These are phyloP conservation scores for Alternaria gaisen DNA, from an alignment of 2,329 filamentous ascomycete species.

Conservation along the genomic window DNA sequence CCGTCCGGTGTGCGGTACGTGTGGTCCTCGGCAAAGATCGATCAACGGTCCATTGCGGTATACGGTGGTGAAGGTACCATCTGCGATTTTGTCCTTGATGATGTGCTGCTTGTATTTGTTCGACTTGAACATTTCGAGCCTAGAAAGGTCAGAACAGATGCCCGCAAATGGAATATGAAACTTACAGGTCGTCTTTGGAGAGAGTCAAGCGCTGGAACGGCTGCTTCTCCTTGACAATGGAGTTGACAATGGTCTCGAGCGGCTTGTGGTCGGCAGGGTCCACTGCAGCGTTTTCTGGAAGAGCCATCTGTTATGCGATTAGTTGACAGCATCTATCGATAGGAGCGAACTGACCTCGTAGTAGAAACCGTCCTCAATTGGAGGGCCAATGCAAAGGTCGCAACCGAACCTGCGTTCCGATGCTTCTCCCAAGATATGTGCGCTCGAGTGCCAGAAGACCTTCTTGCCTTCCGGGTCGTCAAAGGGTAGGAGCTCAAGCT, in stretches of 20 bases:
- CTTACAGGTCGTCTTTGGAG: conserved; percentile 81
- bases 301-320: conserved; percentile 69
- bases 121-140: conserved; percentile 92
- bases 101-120: conserved; percentile 99
- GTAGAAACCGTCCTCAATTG: conserved; percentile 91
- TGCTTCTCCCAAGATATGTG: conserved; percentile 95
- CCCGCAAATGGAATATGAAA: neutral
- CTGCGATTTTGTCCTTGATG: conserved; percentile 89
- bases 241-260: conserved; percentile 79
- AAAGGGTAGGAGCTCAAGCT: conserved; percentile 85
- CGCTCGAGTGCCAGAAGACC: conserved; percentile 98
- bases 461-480: conserved; percentile 80
- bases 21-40: conserved; percentile 93
- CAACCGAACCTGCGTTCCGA: conserved; percentile 91
- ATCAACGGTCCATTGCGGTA: conserved; percentile 94
- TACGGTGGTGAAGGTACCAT: conserved; percentile 90
- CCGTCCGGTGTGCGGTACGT: conserved; percentile 90
- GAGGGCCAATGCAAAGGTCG: conserved; percentile 91
- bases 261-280: conserved; percentile 82
- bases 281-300: conserved; percentile 75
- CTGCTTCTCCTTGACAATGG: conserved; percentile 96
- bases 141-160: conserved; percentile 12
- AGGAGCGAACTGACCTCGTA: conserved; percentile 67
- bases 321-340: neutral
- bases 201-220: conserved; percentile 89